These are phyloP conservation scores for Neonothopanus nambi DNA, from an alignment of 1,284 basidiomycete genomes.

Conservation along the genomic window DNA sequence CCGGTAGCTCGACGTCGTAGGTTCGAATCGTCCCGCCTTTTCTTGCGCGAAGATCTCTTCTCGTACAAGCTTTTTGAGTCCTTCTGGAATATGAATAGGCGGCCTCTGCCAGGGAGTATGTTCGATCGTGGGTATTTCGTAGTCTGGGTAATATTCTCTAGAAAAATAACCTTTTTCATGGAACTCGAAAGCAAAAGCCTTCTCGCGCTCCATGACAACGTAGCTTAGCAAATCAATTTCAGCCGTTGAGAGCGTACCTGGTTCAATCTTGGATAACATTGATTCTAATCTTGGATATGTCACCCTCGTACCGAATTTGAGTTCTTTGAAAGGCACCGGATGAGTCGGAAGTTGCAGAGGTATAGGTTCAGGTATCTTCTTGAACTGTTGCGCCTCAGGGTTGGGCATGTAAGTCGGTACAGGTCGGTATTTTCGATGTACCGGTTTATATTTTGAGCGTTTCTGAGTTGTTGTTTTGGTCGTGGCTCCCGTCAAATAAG, in stretches of 20 bases:
- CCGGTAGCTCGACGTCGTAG: slow-evolving; percentile 29
- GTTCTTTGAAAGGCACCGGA: slow-evolving; percentile 16
- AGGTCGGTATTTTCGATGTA: slow-evolving; percentile 30
- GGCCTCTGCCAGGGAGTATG: no score
- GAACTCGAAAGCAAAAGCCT: slow-evolving; percentile 29
- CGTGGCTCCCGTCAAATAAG: neutral
- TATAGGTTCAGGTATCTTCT: slow-evolving; percentile 22
- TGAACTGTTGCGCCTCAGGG: slow-evolving; percentile 24
- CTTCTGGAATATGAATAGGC: slow-evolving; percentile 28
- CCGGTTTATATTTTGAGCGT: slow-evolving; percentile 30
- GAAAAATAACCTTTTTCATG: slow-evolving; percentile 31
- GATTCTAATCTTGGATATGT: slow-evolving; percentile 19
- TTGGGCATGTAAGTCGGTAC: slow-evolving; percentile 33
- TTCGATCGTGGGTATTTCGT: no score
- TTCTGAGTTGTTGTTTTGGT: neutral
- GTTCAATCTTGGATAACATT: slow-evolving; percentile 18
- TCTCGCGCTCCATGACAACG: slow-evolving; percentile 21
- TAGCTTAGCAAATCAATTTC: slow-evolving; percentile 27
- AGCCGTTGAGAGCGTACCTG: slow-evolving; percentile 16
- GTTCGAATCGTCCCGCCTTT: slow-evolving; percentile 30
- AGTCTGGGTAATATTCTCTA: slow-evolving; percentile 34
- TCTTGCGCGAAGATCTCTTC: slow-evolving; percentile 24
- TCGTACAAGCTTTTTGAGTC: slow-evolving; percentile 23
- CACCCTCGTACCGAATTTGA: slow-evolving; percentile 17
- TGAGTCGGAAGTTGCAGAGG: slow-evolving; percentile 22